These are phyloP conservation scores for Penicillium lagena DNA, from an alignment of 495 filamentous ascomycete genomes.

Conservation along the genomic window DNA sequence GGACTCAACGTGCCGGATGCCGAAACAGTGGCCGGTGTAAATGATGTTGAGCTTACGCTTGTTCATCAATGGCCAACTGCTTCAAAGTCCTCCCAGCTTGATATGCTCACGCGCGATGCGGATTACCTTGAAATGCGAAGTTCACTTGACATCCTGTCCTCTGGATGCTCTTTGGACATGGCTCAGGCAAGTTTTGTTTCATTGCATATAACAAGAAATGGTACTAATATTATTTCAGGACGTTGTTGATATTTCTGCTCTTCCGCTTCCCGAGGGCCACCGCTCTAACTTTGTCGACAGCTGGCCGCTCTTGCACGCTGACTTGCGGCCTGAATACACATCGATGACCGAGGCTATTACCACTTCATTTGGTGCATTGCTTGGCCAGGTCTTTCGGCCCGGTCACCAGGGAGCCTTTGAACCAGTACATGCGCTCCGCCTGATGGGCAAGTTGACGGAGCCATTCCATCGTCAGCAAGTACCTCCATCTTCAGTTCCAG, in stretches of 20 bases:
- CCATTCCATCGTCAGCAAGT: constrained; percentile 7
- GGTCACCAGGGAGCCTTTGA: constrained; percentile 16
- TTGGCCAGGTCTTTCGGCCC: constrained; percentile 26
- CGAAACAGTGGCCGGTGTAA: constrained; percentile 16
- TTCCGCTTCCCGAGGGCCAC: constrained; percentile 50
- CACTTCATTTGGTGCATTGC: constrained; percentile 27
- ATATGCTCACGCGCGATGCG: constrained; percentile 18
- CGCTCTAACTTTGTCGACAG: constrained; percentile 61
- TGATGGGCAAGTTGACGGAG: constrained; percentile 15
- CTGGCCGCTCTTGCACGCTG: constrained; percentile 52
- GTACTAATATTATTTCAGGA: constrained; percentile 32
- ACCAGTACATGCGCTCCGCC: constrained; percentile 15
- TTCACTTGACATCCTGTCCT: constrained; percentile 30
- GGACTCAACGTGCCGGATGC: constrained; percentile 31
- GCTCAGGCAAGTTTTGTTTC: constrained; percentile 17
- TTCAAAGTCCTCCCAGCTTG: constrained; percentile 21
- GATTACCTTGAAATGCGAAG: constrained; percentile 31
- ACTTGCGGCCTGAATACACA: constrained; percentile 32
- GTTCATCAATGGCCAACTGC: constrained; percentile 2
- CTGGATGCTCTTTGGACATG: constrained; percentile 20
- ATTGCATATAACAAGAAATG: not conserved
- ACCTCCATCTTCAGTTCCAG: constrained; percentile 5
- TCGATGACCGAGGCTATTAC: constrained; percentile 26
- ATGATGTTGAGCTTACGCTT: constrained; percentile 3
- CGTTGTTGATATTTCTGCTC: constrained; percentile 54